A percentile compares a stretch with the other conserved stretches of the same genome.
Evolutionary conservation across 2,329 filamentous ascomycete genomes (phyloP).

Genomic region (Colletotrichum sp.): DNA sequence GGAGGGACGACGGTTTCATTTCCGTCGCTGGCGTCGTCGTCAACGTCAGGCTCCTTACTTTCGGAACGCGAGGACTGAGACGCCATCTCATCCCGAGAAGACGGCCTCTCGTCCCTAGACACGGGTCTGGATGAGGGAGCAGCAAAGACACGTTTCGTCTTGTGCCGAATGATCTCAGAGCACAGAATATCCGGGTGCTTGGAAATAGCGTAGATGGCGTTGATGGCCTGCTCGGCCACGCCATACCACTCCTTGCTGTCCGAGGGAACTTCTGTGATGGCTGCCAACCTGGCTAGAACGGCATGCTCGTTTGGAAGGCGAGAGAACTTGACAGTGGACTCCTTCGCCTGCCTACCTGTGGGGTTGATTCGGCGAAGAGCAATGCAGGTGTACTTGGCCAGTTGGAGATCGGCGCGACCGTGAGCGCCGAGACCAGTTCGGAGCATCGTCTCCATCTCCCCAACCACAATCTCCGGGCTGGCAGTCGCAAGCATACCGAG

Average conservation of each 20-base stretch:
- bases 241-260: conserved; percentile 97
- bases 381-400: conserved; percentile 95
- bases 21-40: conserved; percentile 26
- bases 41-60: conserved; percentile 23
- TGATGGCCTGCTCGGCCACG: conserved; percentile 93
- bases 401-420: conserved; percentile 80
- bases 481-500: conserved; percentile 95
- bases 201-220: conserved; percentile 91
- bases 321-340: conserved; percentile 69
- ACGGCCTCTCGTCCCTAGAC: conserved; percentile 41
- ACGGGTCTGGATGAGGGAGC: conserved; percentile 30
- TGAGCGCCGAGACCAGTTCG: conserved; percentile 84
- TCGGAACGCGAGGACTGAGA: neutral
- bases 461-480: conserved; percentile 89
- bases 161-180: conserved; percentile 86
- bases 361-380: conserved; percentile 91
- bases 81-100: conserved; percentile 1
- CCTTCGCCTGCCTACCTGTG: conserved; percentile 78
- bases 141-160: conserved; percentile 81
- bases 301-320: conserved; percentile 92
- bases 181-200: conserved; percentile 94
- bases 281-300: conserved; percentile 78
- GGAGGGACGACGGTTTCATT: conserved; percentile 33
- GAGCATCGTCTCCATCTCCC: conserved; percentile 94
- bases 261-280: conserved; percentile 83